phyloP scores from a whole-genome alignment of 2,329 filamentous ascomycete genomes.

The Microdochium bolleyi region DNA sequence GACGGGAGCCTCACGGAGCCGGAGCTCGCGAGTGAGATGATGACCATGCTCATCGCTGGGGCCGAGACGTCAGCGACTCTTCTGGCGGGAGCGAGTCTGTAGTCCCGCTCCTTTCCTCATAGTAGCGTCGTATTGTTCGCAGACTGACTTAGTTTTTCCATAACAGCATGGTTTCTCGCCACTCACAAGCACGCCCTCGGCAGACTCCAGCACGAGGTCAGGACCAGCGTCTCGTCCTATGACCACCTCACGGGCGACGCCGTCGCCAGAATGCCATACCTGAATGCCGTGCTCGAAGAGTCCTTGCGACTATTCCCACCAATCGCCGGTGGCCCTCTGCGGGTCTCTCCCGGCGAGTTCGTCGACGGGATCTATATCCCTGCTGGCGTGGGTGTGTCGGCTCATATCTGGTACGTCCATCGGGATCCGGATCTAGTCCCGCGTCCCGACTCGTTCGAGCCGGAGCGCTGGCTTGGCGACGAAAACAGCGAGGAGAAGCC shows the following conservation, averaged over 20 bases:
- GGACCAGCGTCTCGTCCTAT: constrained; percentile 3
- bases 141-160: not conserved
- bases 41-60: constrained; percentile 7
- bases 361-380: constrained; percentile 10
- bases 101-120: not conserved
- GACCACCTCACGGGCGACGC: constrained; percentile 9
- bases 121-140: not conserved
- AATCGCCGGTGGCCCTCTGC: constrained; percentile 16
- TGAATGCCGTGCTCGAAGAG: constrained; percentile 21
- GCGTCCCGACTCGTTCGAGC: constrained; percentile 4
- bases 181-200: constrained; percentile 1
- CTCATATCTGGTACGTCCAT: constrained; percentile 24
- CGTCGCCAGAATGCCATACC: constrained; percentile 13
- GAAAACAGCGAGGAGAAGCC: constrained; percentile 4
- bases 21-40: constrained; percentile 5
- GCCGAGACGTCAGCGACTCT: constrained; percentile 10
- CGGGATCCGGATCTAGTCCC: constrained; percentile 2
- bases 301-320: constrained; percentile 21
- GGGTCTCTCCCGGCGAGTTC: constrained; percentile 14
- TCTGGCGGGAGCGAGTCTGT: constrained; percentile 1
- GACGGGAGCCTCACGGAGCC: constrained; percentile 3
- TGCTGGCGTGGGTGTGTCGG: constrained; percentile 23
- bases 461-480: constrained; percentile 4
- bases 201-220: constrained; percentile 8
- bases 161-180: constrained; percentile 4